Base-by-base conservation (phyloP, 139 green algal species). In the Diplosphaera chodatii region DNA sequence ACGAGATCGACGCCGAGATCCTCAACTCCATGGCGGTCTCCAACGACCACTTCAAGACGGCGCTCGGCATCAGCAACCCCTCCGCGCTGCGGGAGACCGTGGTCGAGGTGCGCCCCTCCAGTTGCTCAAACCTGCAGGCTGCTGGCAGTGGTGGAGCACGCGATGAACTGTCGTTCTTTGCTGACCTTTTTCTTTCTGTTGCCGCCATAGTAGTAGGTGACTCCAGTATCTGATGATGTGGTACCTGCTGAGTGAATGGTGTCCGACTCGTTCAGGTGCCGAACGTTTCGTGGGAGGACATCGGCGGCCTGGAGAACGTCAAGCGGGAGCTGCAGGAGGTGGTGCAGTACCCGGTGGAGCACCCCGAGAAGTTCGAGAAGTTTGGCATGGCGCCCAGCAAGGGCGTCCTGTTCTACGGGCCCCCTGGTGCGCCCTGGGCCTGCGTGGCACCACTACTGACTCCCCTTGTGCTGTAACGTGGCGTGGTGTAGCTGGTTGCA, bases 321-420 rank as follows among this genome's bases (percentile, higher is more conserved):
- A 97, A 97, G 89, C 77, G 90, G 32, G 93, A 97, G 90, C 90
- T 97, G 81, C 92, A 97, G 84, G 85, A 94, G 79, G 88, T 92
- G 41, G 87, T 96, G 73, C 93, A 98, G 83, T 98, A 98, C 84
- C 93, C 93, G 29, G 93, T 97, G 65, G 91, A 98, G 81, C 92
- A 97, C 79, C 92, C 92, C 22, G 92, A 97, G 81, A 97, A 98
- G 87, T 99, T 99, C 74, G 95, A 99, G 83, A 99, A 99, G 88
- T 99, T 98, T 82, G 96, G 96, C 79, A 99, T 99, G 95, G 85
- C 92, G 1, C 96, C 95, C 15, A 93, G 82, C 76, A 99, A 99
- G 89, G 96, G 96, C 27, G 96, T 99, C 66, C 88, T 99, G 15
- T 99, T 99, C 86, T 99, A 99, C 67, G 96, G 96, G 48, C 95